Evolutionary conservation across 176 grass and related monocot species (phyloP).

Genomic region (Oryza longistaminata): DNA sequence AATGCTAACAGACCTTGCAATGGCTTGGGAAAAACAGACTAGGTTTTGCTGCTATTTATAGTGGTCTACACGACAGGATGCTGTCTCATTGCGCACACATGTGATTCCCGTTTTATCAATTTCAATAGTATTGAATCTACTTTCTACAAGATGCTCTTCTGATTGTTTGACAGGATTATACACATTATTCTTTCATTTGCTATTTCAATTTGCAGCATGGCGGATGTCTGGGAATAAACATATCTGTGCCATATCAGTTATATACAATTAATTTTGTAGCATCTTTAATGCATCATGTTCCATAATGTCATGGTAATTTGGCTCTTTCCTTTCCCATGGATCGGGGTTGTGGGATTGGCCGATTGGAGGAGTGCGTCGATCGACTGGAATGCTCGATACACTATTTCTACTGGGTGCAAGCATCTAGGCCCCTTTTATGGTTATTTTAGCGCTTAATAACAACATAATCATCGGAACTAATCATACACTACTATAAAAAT

Average conservation of each 20-base stretch:
- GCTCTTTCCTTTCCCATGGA: background rate
- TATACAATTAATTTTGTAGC: background rate
- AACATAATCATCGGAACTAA: too few species aligned
- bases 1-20: constrained; percentile 33
- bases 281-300: constrained; percentile 20
- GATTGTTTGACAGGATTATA: constrained; percentile 40
- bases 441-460: too few species aligned
- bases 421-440: too few species aligned
- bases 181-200: background rate
- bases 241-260: constrained; percentile 25
- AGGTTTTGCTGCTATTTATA: constrained; percentile 44
- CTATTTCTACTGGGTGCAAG: background rate
- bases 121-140: constrained; percentile 10
- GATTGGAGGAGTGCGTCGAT: background rate
- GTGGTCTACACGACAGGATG: background rate
- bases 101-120: constrained; percentile 32
- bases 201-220: constrained; percentile 15
- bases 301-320: background rate
- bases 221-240: constrained; percentile 18
- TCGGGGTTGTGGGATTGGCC: background rate
- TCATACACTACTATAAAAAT: too few species aligned
- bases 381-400: background rate
- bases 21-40: constrained; percentile 28
- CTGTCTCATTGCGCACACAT: constrained; percentile 8
- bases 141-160: constrained; percentile 40